Conservation (phyloP, 768 basidiomycete species). For the Boletus tomentosulus region DNA sequence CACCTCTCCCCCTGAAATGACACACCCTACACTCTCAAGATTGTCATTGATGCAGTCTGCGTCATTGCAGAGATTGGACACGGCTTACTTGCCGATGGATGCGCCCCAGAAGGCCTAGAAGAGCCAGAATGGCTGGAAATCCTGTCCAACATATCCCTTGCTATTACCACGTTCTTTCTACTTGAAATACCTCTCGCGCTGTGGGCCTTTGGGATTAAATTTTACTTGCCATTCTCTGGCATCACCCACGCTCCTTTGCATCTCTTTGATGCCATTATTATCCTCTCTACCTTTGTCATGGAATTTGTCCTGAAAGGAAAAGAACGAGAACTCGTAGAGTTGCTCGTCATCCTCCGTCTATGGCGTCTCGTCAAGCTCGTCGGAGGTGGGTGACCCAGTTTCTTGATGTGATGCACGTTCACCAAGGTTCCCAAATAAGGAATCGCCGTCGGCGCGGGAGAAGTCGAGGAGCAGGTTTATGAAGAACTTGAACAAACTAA, state of each 20-base stretch:
- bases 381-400: slow-evolving; percentile 36
- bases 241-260: slow-evolving; percentile 60
- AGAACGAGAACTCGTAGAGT: slow-evolving; percentile 64
- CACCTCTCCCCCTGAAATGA: slow-evolving; percentile 9
- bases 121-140: slow-evolving; percentile 60
- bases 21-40: slow-evolving; percentile 32
- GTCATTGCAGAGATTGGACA: slow-evolving; percentile 72
- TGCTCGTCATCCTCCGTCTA: slow-evolving; percentile 70
- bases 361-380: slow-evolving; percentile 81
- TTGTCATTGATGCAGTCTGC: slow-evolving; percentile 59
- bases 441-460: slow-evolving; percentile 71
- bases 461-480: slow-evolving; percentile 54
- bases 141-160: slow-evolving; percentile 57
- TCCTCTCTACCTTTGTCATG: slow-evolving; percentile 68
- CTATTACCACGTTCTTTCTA: slow-evolving; percentile 69
- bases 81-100: slow-evolving; percentile 55
- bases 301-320: slow-evolving; percentile 66
- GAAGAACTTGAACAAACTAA: slow-evolving; percentile 48
- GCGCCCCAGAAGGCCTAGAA: slow-evolving; percentile 41
- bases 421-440: slow-evolving; percentile 38
- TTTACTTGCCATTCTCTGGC: slow-evolving; percentile 58
- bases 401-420: not conserved
- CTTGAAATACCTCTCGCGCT: slow-evolving; percentile 69
- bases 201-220: slow-evolving; percentile 61
- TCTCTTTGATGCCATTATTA: slow-evolving; percentile 67